Percentiles rank a stretch among this genome's conserved stretches.
Conservation (phyloP, 1,284 basidiomycete genomes). For the Ustilago xerochloae region DNA sequence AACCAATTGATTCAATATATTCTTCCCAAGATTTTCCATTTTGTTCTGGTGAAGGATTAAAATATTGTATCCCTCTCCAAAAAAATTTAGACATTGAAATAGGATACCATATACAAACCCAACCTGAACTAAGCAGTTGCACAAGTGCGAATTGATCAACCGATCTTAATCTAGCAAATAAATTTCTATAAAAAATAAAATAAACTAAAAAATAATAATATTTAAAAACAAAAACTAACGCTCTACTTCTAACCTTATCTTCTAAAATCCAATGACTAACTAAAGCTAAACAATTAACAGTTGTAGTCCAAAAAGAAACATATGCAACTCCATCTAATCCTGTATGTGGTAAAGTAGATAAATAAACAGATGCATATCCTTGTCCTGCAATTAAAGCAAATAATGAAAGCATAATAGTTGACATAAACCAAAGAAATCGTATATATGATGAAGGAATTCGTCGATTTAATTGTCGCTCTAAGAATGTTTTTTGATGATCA, state of each 20-base stretch:
- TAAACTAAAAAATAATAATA: constrained; percentile 69
- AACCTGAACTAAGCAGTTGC: constrained; percentile 72
- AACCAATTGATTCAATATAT: constrained; percentile 71
- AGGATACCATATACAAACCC: constrained; percentile 72
- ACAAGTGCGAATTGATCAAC: constrained; percentile 71
- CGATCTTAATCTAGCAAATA: constrained; percentile 67
- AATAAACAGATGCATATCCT: constrained; percentile 72
- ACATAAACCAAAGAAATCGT: constrained; percentile 74
- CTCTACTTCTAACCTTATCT: constrained; percentile 71
- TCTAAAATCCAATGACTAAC: constrained; percentile 72
- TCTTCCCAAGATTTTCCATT: constrained; percentile 72
- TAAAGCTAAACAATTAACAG: constrained; percentile 71
- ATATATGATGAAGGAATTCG: constrained; percentile 73
- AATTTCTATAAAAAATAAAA: constrained; percentile 70
- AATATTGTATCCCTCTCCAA: constrained; percentile 69
- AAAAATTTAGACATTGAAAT: constrained; percentile 72
- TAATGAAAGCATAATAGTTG: constrained; percentile 71
- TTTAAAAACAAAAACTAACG: constrained; percentile 73
- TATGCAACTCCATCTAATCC: constrained; percentile 73
- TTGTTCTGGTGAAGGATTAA: constrained; percentile 71
- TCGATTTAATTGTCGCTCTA: constrained; percentile 70
- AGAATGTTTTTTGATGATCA: constrained; percentile 69
- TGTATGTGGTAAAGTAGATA: constrained; percentile 73
- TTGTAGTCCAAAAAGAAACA: constrained; percentile 73
- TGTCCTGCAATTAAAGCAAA: constrained; percentile 73